phyloP scores from a whole-genome alignment of 345 rosid species.

The Gossypium arboreum region DNA sequence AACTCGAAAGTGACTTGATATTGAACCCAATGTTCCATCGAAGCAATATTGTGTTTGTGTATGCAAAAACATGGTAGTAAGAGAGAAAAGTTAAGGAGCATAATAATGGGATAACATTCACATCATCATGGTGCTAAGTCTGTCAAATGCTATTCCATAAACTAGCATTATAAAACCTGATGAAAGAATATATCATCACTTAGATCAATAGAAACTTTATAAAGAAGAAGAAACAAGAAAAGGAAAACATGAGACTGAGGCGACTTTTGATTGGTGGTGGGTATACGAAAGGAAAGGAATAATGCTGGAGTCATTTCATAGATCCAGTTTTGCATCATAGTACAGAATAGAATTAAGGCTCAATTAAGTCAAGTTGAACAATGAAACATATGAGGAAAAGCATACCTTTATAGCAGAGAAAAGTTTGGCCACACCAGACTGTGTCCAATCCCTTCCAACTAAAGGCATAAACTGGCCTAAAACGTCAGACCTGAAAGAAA shows the following conservation, averaged over 20 bases:
- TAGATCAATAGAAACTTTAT: too few species aligned
- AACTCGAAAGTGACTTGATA: conserved; percentile 1
- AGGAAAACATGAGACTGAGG: too few species aligned
- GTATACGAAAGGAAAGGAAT: neutral
- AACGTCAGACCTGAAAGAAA: conserved; percentile 81
- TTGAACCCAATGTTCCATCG: neutral
- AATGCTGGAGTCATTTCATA: neutral
- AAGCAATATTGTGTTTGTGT: neutral
- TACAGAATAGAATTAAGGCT: neutral
- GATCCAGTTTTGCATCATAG: neutral
- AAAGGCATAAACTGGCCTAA: conserved; percentile 96
- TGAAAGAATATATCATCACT: too few species aligned
- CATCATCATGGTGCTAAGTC: too few species aligned
- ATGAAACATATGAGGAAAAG: neutral
- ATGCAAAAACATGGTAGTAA: neutral
- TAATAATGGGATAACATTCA: too few species aligned
- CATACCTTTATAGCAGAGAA: conserved; percentile 85
- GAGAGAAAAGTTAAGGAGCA: neutral
- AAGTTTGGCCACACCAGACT: conserved; percentile 89
- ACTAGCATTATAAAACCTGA: too few species aligned
- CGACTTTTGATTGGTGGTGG: too few species aligned
- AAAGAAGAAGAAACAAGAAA: too few species aligned
- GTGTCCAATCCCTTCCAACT: conserved; percentile 97
- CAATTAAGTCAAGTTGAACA: neutral
- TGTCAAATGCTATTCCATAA: too few species aligned